Evolutionary conservation across 331 rosid species (phyloP).

Genomic region (Cucumis variabilis): DNA sequence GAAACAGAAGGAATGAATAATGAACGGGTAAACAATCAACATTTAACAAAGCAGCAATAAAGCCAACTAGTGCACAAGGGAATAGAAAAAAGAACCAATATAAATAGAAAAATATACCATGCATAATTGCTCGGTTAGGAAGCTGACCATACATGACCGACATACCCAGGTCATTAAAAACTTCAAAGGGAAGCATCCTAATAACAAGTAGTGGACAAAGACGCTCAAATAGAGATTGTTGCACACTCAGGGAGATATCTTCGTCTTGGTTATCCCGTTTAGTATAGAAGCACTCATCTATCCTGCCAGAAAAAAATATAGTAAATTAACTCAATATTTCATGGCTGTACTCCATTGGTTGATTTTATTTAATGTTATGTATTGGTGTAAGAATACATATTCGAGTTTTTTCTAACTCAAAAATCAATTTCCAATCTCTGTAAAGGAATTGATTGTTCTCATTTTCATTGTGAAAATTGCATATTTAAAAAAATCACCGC

Average conservation of each 20-base stretch:
- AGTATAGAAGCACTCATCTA: constrained; percentile 61
- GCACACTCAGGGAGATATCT: constrained; percentile 63
- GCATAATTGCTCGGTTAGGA: constrained; percentile 47
- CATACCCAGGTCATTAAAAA: constrained; percentile 68
- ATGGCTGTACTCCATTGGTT: neutral
- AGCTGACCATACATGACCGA: constrained; percentile 67
- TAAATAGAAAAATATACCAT: constrained; percentile 44
- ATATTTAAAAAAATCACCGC: no score
- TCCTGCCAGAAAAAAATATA: constrained; percentile 39
- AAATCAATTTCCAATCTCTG: no score
- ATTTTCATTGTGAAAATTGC: no score
- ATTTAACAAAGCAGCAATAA: neutral
- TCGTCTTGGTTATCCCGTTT: constrained; percentile 54
- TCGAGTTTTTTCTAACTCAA: no score
- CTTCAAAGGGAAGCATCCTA: constrained; percentile 88
- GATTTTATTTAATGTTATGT: no score
- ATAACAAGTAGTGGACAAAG: constrained; percentile 88
- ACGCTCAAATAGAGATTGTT: constrained; percentile 73
- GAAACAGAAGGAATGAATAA: constrained; percentile 2
- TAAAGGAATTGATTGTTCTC: no score
- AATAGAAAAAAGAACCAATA: constrained; percentile 28
- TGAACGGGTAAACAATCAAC: neutral
- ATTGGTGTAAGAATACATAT: no score
- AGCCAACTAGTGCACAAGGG: neutral
- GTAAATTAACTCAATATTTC: neutral